Conservation (phyloP, 331 rosid genomes). For the Phaseolus coccineus region DNA sequence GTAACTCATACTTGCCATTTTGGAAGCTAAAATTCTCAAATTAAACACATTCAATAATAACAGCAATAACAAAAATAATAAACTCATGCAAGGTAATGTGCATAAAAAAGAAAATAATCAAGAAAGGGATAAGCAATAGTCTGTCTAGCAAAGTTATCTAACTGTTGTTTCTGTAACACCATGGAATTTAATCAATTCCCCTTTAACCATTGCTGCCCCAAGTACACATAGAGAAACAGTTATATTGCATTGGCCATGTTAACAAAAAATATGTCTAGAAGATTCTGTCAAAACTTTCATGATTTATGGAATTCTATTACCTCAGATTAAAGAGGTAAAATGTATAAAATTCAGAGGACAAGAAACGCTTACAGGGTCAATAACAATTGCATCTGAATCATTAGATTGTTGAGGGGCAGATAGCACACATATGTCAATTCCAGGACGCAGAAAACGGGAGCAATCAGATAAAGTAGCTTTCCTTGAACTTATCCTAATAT, state of each 20-base stretch:
- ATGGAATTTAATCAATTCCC: too few relatives aligned
- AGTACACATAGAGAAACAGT: neutral
- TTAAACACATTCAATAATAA: neutral
- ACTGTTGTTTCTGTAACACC: neutral
- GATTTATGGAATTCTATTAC: conserved; percentile 11
- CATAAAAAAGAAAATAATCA: neutral
- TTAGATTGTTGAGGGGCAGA: conserved; percentile 44
- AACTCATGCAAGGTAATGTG: neutral
- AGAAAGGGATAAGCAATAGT: neutral
- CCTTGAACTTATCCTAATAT: conserved; percentile 76
- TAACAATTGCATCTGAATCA: conserved; percentile 37
- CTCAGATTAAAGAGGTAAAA: conserved; percentile 10
- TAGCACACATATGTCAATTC: conserved; percentile 77
- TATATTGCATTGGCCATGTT: conserved; percentile 18
- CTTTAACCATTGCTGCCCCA: too few relatives aligned
- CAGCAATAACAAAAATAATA: too few relatives aligned
- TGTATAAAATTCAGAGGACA: conserved; percentile 5
- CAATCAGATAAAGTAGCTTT: conserved; percentile 78
- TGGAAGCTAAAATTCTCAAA: conserved; percentile 21
- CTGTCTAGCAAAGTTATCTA: neutral
- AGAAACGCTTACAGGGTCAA: conserved; percentile 62
- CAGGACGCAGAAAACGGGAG: conserved; percentile 74
- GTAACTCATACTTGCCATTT: conserved; percentile 35
- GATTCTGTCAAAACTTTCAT: conserved; percentile 13
- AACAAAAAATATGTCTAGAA: conserved; percentile 18